phyloP scores from a whole-genome alignment of 2,329 filamentous ascomycete genomes.

The Talaromyces sp. region DNA sequence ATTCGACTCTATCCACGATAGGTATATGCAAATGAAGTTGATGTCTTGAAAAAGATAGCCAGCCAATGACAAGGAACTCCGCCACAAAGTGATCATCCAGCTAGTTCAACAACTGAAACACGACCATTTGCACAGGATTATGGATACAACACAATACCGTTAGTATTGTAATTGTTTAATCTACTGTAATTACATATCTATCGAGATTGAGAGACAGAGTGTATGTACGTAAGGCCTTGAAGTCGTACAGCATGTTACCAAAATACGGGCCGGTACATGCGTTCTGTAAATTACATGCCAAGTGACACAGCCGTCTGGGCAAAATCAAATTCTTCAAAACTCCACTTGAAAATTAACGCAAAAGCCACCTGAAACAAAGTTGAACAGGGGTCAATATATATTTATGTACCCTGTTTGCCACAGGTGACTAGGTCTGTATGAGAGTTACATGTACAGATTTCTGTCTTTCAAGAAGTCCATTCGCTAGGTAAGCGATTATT shows the following conservation, averaged over 20 bases:
- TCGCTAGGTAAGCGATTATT: background rate
- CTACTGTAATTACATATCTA: background rate
- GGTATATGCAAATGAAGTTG: background rate
- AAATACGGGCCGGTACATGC: background rate
- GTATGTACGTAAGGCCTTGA: background rate
- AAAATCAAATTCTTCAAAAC: background rate
- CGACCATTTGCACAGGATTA: background rate
- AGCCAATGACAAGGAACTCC: background rate
- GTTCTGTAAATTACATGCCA: background rate
- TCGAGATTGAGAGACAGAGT: too few relatives aligned
- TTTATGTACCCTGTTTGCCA: background rate
- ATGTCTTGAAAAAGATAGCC: background rate
- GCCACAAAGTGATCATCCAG: constrained; percentile 6
- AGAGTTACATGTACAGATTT: background rate
- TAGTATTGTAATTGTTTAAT: background rate
- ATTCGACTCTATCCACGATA: too few relatives aligned
- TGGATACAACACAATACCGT: background rate
- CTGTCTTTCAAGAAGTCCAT: background rate
- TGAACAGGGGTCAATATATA: background rate
- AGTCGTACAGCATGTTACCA: too few relatives aligned
- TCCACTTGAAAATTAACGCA: background rate
- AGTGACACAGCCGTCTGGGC: background rate
- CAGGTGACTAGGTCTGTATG: background rate
- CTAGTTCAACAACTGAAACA: constrained; percentile 3
- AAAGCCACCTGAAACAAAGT: constrained; percentile 4